Conservation (phyloP, 2,329 filamentous ascomycete species). For the Cercospora zeae-maydis region DNA sequence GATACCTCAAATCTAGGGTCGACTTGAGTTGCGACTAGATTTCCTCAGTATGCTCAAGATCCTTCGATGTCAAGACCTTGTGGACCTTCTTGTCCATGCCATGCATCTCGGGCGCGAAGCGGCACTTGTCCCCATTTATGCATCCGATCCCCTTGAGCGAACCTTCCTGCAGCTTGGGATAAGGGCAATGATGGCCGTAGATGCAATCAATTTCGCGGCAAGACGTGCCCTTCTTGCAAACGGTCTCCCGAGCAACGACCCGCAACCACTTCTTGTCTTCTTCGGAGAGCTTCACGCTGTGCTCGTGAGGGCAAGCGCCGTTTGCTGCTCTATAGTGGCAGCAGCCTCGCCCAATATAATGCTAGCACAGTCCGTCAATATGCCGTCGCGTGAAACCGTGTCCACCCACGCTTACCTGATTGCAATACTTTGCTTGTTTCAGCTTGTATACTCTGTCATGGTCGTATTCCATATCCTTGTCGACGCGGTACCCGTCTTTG, state of each 20-base stretch:
- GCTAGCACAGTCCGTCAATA: constrained; percentile 20
- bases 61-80: constrained; percentile 40
- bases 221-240: constrained; percentile 55
- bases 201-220: constrained; percentile 61
- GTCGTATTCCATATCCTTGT: constrained; percentile 51
- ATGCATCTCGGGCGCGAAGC: constrained; percentile 57
- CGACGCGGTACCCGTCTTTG: constrained; percentile 58
- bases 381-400: not conserved
- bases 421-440: constrained; percentile 62
- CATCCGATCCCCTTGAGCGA: constrained; percentile 53
- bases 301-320: constrained; percentile 55
- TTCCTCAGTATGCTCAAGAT: constrained; percentile 15
- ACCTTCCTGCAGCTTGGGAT: constrained; percentile 40
- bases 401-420: constrained; percentile 38
- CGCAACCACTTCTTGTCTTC: constrained; percentile 54
- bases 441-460: constrained; percentile 56
- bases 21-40: not conserved
- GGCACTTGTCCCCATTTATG: constrained; percentile 56
- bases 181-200: constrained; percentile 61
- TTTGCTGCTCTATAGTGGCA: constrained; percentile 51
- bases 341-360: constrained; percentile 54
- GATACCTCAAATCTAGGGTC: not conserved
- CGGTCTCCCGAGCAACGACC: constrained; percentile 60
- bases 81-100: constrained; percentile 56
- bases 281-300: constrained; percentile 52